Evolutionary conservation across 2,329 filamentous ascomycete genomes (phyloP).

Genomic region (Cladosporium velox): DNA sequence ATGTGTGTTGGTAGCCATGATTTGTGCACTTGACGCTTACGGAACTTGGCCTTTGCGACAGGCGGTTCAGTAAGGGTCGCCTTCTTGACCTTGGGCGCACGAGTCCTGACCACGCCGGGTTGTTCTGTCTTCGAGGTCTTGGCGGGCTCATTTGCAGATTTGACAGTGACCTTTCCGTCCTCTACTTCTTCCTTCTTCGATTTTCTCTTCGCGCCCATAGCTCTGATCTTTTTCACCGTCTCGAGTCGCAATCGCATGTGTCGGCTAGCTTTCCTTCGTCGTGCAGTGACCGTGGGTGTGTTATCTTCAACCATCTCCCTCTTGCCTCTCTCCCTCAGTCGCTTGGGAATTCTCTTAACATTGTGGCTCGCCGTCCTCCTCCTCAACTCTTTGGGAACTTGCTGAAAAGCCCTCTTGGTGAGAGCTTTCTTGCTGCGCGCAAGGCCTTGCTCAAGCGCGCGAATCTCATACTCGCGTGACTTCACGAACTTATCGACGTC

Average conservation of each 20-base stretch:
- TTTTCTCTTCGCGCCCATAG: slow-evolving; percentile 57
- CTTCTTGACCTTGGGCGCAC: slow-evolving; percentile 67
- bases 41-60: slow-evolving; percentile 68
- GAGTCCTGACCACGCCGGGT: slow-evolving; percentile 37
- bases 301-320: slow-evolving; percentile 85
- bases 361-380: slow-evolving; percentile 93
- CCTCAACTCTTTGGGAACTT: slow-evolving; percentile 80
- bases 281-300: slow-evolving; percentile 73
- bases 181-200: slow-evolving; percentile 42
- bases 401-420: slow-evolving; percentile 80
- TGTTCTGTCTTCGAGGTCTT: slow-evolving; percentile 20
- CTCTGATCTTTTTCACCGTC: slow-evolving; percentile 70
- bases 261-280: slow-evolving; percentile 59
- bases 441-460: slow-evolving; percentile 80
- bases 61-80: slow-evolving; percentile 67
- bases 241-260: slow-evolving; percentile 67
- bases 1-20: slow-evolving; percentile 94
- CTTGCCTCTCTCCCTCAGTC: slow-evolving; percentile 69
- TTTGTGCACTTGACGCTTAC: slow-evolving; percentile 83
- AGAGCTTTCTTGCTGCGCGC: slow-evolving; percentile 65
- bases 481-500: slow-evolving; percentile 82
- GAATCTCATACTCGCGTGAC: slow-evolving; percentile 86
- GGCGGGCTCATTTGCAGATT: background rate
- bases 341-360: slow-evolving; percentile 80
- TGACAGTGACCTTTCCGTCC: slow-evolving; percentile 29